Base-by-base conservation (phyloP, 257 asterid genomes). In the Nicotiana noctiflora region DNA sequence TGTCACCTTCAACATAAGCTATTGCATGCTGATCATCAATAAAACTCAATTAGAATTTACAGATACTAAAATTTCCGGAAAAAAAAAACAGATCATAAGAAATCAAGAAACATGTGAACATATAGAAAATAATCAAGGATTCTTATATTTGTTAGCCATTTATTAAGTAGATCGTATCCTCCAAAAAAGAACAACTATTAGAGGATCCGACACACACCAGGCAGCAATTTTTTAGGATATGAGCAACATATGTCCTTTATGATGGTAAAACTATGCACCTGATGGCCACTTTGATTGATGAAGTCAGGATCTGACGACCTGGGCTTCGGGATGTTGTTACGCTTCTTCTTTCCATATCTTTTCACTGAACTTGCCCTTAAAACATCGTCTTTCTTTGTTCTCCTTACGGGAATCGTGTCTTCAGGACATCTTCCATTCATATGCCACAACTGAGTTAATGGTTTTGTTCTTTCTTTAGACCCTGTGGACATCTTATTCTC, bases 401-500 rank as follows among this genome's bases (percentile, higher is more conserved):
- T 92, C 46, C 97, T 86, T 15, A 94, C 84, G 1, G 98, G 98
- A 56, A 94, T 88, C 12, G 97, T 90, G 49, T 72, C 94, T 80
- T 86, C 88, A 0, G 92, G 81, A 82, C 98, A 94, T 80, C 75
- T 86, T 34, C 97, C 98, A 67, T 87, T 94, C 92, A 88, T 89
- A 78, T 94, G 98, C 97, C 97, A 94, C 27, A 93, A 87, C 90
- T 94, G 98, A 84, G 90, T 84, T 53, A 94, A 87, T 9, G 90
- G 19, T 0, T 77, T 85, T 23, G 88, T 75, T 83, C 83, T 85
- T 15, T 85, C 91, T 77, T 85, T 85, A 13, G 90, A 29, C 82
- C 78, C 84, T 12, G 63, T 37, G 3, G 94, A 64, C 75, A 86
- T 76, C 84, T 91, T 90, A 83, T 86, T 88, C 56, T 83, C 94